Conservation (phyloP, 208 protist species). For the Vickermania spadyakhi region DNA sequence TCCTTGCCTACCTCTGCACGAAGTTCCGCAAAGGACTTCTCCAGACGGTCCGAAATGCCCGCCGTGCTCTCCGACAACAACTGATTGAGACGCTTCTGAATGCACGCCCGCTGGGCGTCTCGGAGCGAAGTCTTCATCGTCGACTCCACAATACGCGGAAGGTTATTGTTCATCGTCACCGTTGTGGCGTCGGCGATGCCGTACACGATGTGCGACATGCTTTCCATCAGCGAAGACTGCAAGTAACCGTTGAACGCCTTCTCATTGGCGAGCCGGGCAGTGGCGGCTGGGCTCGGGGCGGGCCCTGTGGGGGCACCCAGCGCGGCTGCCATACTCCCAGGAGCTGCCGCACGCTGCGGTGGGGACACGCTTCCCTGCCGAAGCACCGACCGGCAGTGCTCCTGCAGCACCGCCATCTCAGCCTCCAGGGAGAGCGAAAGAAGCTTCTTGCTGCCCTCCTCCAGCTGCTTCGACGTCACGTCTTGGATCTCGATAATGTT, state of each 20-base stretch:
- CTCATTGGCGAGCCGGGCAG: conserved; percentile 1
- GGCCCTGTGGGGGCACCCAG: neutral
- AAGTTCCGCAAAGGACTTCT: conserved; percentile 33
- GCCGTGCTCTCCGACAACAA: conserved; percentile 42
- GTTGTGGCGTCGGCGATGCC: conserved; percentile 59
- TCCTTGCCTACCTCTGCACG: conserved; percentile 45
- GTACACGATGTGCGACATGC: conserved; percentile 51
- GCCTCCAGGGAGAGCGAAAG: conserved; percentile 74
- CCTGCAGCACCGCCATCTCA: conserved; percentile 86
- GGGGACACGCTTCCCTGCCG: neutral
- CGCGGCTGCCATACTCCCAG: neutral
- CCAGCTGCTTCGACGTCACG: conserved; percentile 55
- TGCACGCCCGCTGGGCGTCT: conserved; percentile 33
- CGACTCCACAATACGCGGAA: conserved; percentile 51
- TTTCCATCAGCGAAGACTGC: conserved; percentile 33
- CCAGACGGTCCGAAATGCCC: conserved; percentile 42
- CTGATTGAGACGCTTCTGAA: conserved; percentile 67
- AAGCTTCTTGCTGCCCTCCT: conserved; percentile 69
- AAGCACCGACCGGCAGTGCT: neutral
- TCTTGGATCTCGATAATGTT: conserved; percentile 69
- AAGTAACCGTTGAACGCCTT: conserved; percentile 63
- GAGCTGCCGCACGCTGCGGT: neutral
- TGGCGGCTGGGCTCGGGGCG: conserved; percentile 4
- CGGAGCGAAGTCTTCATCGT: conserved; percentile 40
- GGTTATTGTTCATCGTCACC: conserved; percentile 42